Evolutionary conservation across 2,329 filamentous ascomycete genomes (phyloP).

Genomic region (Blastomyces emzantsi): DNA sequence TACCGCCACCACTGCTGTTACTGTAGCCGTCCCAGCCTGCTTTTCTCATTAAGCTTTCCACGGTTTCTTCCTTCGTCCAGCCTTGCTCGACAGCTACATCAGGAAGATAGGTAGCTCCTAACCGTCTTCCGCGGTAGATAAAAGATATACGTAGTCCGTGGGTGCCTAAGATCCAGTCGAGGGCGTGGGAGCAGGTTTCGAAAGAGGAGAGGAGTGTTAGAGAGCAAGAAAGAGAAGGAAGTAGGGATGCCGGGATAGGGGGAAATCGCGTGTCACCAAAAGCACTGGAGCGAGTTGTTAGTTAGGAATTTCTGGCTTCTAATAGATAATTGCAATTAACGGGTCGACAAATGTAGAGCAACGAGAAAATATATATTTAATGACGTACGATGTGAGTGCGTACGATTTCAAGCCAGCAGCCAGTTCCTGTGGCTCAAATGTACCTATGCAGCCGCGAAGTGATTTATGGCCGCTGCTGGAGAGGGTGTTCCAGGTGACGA

Average conservation of each 20-base stretch:
- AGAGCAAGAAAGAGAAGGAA: constrained; percentile 43
- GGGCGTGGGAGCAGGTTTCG: constrained; percentile 59
- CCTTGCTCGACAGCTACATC: constrained; percentile 88
- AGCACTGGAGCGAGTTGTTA: constrained; percentile 36
- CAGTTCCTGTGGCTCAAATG: constrained; percentile 71
- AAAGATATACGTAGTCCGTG: constrained; percentile 88
- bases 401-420: constrained; percentile 66
- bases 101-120: constrained; percentile 83
- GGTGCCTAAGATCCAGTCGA: constrained; percentile 79
- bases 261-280: constrained; percentile 56
- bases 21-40: constrained; percentile 71
- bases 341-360: not conserved
- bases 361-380: not conserved
- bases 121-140: constrained; percentile 59
- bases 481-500: constrained; percentile 88
- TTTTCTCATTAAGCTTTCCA: constrained; percentile 87
- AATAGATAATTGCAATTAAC: constrained; percentile 11
- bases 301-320: not conserved
- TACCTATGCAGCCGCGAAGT: constrained; percentile 91
- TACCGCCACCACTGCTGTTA: constrained; percentile 22
- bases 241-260: constrained; percentile 46
- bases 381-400: constrained; percentile 63
- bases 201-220: constrained; percentile 83
- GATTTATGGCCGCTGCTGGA: constrained; percentile 52
- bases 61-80: constrained; percentile 87